Evolutionary conservation across 2,329 filamentous ascomycete species (phyloP).

Genomic region (Venturia carpophila): DNA sequence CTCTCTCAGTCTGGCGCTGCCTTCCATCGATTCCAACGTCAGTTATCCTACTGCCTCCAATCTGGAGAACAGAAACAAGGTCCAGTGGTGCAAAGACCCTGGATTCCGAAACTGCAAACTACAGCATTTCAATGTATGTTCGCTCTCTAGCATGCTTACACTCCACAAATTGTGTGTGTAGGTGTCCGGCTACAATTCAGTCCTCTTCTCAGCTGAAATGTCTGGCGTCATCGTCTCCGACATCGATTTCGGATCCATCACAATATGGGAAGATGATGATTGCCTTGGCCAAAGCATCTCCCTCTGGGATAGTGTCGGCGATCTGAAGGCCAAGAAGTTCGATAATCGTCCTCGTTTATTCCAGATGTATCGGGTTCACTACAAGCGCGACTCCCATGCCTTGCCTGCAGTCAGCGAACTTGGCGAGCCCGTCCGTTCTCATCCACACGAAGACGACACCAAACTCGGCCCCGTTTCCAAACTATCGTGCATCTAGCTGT

Average conservation of each 20-base stretch:
- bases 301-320: neutral
- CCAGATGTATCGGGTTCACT: neutral
- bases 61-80: neutral
- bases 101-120: conserved; percentile 6
- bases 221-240: conserved; percentile 2
- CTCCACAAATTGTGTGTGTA: neutral
- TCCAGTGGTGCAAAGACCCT: conserved; percentile 1
- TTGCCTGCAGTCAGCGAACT: neutral
- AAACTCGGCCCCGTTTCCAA: neutral
- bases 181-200: neutral
- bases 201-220: neutral
- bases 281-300: neutral
- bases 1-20: neutral
- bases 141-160: neutral
- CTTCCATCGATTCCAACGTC: neutral
- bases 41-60: neutral
- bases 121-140: neutral
- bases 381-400: neutral
- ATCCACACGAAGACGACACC: neutral
- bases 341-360: neutral
- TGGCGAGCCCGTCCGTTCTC: neutral
- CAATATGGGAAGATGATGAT: neutral
- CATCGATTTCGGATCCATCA: neutral
- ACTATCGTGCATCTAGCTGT: neutral
- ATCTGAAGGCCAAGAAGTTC: neutral